A percentile compares a stretch with the other conserved stretches of the same genome.
Conservation (phyloP, 352 stramenopile genomes). For the Saprolegnia diclina region DNA sequence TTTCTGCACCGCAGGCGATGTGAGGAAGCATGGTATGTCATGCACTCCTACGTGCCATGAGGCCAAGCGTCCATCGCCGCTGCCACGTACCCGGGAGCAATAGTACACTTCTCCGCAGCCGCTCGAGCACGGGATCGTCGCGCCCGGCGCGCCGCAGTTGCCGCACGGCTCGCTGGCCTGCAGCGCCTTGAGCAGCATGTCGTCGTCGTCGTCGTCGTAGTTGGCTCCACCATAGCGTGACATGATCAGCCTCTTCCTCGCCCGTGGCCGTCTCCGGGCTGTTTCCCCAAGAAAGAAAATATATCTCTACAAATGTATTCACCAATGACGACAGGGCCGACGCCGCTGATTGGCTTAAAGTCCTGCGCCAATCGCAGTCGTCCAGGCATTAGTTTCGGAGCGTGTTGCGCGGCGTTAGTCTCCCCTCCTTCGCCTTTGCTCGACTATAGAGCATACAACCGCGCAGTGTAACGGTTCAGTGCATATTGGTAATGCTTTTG, state of each 20-base stretch:
- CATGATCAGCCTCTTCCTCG: conserved; percentile 5
- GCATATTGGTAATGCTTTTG: background rate
- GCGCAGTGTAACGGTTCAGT: background rate
- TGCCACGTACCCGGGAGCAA: conserved; percentile 56
- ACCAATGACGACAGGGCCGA: conserved; percentile 5
- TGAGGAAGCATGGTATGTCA: conserved; percentile 83
- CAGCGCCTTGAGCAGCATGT: conserved; percentile 78
- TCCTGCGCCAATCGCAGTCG: background rate
- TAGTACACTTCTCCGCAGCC: conserved; percentile 84
- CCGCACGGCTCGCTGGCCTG: conserved; percentile 82
- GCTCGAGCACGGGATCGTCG: conserved; percentile 84
- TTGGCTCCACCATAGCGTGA: conserved; percentile 30
- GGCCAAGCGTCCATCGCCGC: background rate
- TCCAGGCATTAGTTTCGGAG: background rate
- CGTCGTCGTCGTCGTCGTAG: conserved; percentile 81
- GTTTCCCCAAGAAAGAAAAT: conserved; percentile 19
- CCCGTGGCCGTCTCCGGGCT: background rate
- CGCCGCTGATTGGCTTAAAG: conserved; percentile 2
- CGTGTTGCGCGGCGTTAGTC: background rate
- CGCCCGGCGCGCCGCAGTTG: conserved; percentile 72
- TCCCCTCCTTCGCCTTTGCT: background rate
- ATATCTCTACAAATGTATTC: conserved; percentile 12
- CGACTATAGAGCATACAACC: background rate
- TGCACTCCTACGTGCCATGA: conserved; percentile 56
- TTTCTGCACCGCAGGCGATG: conserved; percentile 82